A percentile compares a stretch with the other conserved stretches of the same genome.
Conservation (phyloP, 2,329 filamentous ascomycete genomes). For the Neocucurbitaria cava region DNA sequence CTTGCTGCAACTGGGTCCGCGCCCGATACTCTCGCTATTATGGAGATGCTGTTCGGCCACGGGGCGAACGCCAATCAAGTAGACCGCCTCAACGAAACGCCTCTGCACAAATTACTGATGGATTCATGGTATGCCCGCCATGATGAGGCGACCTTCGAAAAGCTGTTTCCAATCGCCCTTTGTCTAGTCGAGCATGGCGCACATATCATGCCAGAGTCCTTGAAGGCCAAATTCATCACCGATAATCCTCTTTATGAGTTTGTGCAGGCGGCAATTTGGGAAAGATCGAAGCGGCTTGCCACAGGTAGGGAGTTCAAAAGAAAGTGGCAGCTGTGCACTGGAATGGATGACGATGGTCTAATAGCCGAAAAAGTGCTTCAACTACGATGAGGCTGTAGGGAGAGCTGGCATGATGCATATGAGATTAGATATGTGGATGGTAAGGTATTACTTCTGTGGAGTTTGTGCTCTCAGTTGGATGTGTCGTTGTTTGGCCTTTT, state of each 20-base stretch:
- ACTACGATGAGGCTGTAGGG: not conserved
- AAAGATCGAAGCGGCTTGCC: not conserved
- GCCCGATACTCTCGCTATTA: slow-evolving; percentile 18
- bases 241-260: slow-evolving; percentile 22
- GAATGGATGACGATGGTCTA: not conserved
- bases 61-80: slow-evolving; percentile 22
- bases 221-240: slow-evolving; percentile 15
- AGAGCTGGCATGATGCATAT: not conserved
- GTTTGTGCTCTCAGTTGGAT: not conserved
- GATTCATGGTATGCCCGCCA: slow-evolving; percentile 21
- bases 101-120: slow-evolving; percentile 20
- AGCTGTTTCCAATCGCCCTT: slow-evolving; percentile 15
- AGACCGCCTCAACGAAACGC: slow-evolving; percentile 15
- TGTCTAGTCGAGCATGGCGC: slow-evolving; percentile 20
- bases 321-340: not conserved
- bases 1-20: slow-evolving; percentile 15
- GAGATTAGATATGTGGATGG: not conserved
- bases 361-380: not conserved
- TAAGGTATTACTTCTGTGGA: not conserved
- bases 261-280: slow-evolving; percentile 4
- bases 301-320: not conserved
- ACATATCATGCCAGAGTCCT: slow-evolving; percentile 5
- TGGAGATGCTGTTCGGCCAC: slow-evolving; percentile 16
- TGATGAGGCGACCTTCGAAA: slow-evolving; percentile 7
- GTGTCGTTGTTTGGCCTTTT: not conserved